Evolutionary conservation across 345 rosid genomes (phyloP).

Genomic region (Linum tenue): DNA sequence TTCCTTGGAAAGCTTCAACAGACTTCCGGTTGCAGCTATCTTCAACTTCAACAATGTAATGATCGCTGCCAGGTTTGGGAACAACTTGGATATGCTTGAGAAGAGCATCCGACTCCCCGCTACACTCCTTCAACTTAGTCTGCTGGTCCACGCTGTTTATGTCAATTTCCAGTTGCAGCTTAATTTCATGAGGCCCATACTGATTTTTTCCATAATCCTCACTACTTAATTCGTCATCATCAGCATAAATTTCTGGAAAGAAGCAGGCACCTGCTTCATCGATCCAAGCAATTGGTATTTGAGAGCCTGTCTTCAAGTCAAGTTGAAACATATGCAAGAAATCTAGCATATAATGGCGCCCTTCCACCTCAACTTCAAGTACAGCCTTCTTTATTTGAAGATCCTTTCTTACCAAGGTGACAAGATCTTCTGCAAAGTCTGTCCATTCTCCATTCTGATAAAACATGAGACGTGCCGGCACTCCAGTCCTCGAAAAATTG

Average conservation of each 20-base stretch:
- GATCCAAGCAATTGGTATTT: constrained; percentile 85
- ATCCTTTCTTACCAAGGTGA: constrained; percentile 40
- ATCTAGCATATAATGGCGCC: constrained; percentile 48
- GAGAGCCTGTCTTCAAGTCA: constrained; percentile 55
- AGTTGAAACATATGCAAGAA: constrained; percentile 70
- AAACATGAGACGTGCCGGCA: constrained; percentile 62
- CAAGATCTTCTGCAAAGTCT: constrained; percentile 44
- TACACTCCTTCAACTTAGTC: constrained; percentile 41
- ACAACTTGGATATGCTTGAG: constrained; percentile 33
- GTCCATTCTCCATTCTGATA: constrained; percentile 72
- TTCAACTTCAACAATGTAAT: constrained; percentile 30
- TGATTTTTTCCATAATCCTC: constrained; percentile 24
- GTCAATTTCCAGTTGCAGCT: constrained; percentile 77
- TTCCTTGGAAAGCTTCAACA: constrained; percentile 26
- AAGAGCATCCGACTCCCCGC: constrained; percentile 59
- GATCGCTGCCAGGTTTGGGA: constrained; percentile 20
- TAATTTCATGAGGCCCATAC: constrained; percentile 48
- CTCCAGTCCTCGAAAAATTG: constrained; percentile 55
- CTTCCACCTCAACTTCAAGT: constrained; percentile 44
- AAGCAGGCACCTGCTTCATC: constrained; percentile 67
- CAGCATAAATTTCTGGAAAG: constrained; percentile 60
- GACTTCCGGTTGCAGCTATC: constrained; percentile 35
- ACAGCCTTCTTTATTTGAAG: constrained; percentile 53
- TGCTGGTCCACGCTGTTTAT: constrained; percentile 40
- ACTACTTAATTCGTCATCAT: constrained; percentile 34